Evolutionary conservation across 768 basidiomycete species (phyloP), one percentile per base, ranked within the genome.

Genomic region (Phylloporus sp.): DNA sequence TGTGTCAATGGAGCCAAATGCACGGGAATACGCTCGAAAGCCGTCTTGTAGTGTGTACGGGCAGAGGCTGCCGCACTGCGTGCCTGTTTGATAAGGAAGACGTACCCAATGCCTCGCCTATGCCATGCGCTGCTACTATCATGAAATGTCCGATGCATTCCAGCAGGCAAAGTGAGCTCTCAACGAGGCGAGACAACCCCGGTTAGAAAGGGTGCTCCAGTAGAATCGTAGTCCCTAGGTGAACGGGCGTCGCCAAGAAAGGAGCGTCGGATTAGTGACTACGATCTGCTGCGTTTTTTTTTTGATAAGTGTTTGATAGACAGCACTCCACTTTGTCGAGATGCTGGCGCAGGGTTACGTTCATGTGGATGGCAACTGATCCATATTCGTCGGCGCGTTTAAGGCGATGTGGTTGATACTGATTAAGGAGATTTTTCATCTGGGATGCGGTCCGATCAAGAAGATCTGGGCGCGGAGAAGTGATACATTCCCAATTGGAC

Each of bases 351-450:
- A 42, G 40, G 33, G 52, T 45, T 33, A 4, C 23, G 13, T 31
- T 46, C 26, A 22, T 47, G 42, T 46, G 47, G 43, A 42, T 13
- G 23, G n/a, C n/a, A n/a, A n/a, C n/a, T 5, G 35, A 9, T 28
- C 9, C 22, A 28, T 44, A 28, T 40, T 26, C 34, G 24, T 26
- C 38, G 23, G 18, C 15, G 20, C 32, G 42, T 35, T 33, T 38
- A 22, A 36, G 29, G 21, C 13, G 38, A 46, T 29, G 23, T 6
- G 21, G 39, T 18, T 18, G 23, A 38, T 49, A 14, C 47, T 49
- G 38, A 29, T 48, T 45, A 56, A 46, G 49, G 46, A 14, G 13
- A 52, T 42, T 44, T 31, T 60, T 50, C 48, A 60, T 59, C 32
- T 49, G 23, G 20, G 45, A 38, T 2, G 13, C n/a, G 35, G 10